Percentiles rank a stretch among this genome's conserved stretches.
Conservation (phyloP, 2,329 filamentous ascomycete species). For the Sphaerostilbella broomeana region DNA sequence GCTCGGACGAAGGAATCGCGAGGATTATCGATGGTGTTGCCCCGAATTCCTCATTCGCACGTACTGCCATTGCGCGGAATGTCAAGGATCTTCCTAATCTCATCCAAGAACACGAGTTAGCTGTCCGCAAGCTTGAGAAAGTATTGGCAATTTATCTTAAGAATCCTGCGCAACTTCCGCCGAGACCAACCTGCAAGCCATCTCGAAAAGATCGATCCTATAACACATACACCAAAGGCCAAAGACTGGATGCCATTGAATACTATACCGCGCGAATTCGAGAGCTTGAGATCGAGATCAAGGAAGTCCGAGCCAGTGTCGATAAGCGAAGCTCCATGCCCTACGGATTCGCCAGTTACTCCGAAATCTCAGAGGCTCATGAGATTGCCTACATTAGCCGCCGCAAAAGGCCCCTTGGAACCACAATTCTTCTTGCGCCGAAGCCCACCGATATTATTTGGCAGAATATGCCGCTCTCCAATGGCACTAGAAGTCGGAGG, state of each 20-base stretch:
- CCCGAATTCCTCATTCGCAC: slow-evolving; percentile 69
- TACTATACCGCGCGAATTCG: slow-evolving; percentile 83
- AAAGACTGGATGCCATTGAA: slow-evolving; percentile 89
- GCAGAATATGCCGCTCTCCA: slow-evolving; percentile 77
- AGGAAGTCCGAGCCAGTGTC: slow-evolving; percentile 70
- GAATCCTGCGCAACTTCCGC: slow-evolving; percentile 72
- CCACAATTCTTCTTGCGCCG: slow-evolving; percentile 72
- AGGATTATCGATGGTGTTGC: slow-evolving; percentile 75
- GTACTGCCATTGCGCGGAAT: slow-evolving; percentile 80
- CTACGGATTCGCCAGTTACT: slow-evolving; percentile 92
- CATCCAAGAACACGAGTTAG: slow-evolving; percentile 74
- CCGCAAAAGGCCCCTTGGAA: slow-evolving; percentile 72
- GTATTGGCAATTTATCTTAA: slow-evolving; percentile 86
- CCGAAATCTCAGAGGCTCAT: slow-evolving; percentile 81
- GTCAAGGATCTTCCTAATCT: slow-evolving; percentile 83
- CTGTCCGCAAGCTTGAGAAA: slow-evolving; percentile 75
- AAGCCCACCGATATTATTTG: slow-evolving; percentile 90
- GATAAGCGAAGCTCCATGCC: slow-evolving; percentile 84
- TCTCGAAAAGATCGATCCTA: slow-evolving; percentile 72
- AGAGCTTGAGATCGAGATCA: slow-evolving; percentile 75
- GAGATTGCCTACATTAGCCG: slow-evolving; percentile 75
- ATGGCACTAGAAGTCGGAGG: slow-evolving; percentile 62
- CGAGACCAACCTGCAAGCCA: slow-evolving; percentile 71
- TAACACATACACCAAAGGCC: slow-evolving; percentile 54
- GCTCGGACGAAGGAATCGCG: slow-evolving; percentile 81